A percentile compares a stretch with the other conserved stretches of the same genome.
These are phyloP conservation scores for Clavispora santaluciae DNA, from an alignment of 805 yeast genomes.

Conservation along the genomic window DNA sequence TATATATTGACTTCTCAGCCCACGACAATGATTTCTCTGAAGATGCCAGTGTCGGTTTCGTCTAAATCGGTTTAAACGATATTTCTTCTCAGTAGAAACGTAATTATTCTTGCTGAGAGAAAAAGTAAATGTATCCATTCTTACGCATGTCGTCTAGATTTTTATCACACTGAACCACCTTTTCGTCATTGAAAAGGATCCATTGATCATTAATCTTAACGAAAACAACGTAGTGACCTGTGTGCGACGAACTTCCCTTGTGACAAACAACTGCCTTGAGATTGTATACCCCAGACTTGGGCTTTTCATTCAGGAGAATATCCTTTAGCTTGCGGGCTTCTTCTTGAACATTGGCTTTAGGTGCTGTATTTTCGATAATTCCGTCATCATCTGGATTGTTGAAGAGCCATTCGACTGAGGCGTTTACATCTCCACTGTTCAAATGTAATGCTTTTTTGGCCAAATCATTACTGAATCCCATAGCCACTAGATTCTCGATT, in stretches of 20 bases:
- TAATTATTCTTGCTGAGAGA: constrained; percentile 8
- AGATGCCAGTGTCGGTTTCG: too few relatives aligned
- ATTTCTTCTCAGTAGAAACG: too few relatives aligned
- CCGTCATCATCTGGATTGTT: constrained; percentile 77
- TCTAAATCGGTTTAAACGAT: too few relatives aligned
- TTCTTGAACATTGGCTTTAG: constrained; percentile 25
- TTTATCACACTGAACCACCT: constrained; percentile 58
- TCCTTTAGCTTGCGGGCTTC: constrained; percentile 15
- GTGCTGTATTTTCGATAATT: constrained; percentile 27
- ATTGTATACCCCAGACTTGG: constrained; percentile 33
- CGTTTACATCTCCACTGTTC: constrained; percentile 58
- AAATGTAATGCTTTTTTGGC: constrained; percentile 69
- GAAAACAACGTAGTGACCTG: constrained; percentile 89
- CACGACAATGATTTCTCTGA: too few relatives aligned
- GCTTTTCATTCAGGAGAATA: constrained; percentile 8
- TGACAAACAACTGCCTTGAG: constrained; percentile 75
- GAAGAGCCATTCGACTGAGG: constrained; percentile 90
- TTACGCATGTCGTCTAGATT: constrained; percentile 40
- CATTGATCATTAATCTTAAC: constrained; percentile 50
- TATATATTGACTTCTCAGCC: too few relatives aligned
- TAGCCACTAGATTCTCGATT: constrained; percentile 47
- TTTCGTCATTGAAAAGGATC: constrained; percentile 87
- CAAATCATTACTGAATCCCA: constrained; percentile 73
- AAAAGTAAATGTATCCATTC: constrained; percentile 48
- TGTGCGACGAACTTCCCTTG: constrained; percentile 83